These are phyloP conservation scores for Jaapia argillacea DNA, from an alignment of 768 basidiomycete genomes.

Conservation along the genomic window DNA sequence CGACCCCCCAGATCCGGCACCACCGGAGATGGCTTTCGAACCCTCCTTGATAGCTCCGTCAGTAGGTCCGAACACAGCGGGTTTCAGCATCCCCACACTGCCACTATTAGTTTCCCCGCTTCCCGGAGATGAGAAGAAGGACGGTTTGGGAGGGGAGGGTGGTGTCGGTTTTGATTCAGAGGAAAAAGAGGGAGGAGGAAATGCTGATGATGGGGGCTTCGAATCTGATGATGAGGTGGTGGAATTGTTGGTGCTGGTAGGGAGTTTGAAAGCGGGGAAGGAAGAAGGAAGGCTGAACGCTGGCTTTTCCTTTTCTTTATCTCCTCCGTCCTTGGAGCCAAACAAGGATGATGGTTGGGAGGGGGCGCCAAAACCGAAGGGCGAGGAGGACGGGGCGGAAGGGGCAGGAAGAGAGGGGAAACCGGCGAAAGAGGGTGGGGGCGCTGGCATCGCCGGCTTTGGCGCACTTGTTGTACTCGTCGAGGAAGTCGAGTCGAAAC, in stretches of 20 bases:
- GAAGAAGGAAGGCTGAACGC: not conserved
- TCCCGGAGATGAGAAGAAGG: not conserved
- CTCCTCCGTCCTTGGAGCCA: not conserved
- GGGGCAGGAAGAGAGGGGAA: conserved; percentile 18
- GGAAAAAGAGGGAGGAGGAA: too few relatives aligned
- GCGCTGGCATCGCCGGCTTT: conserved; percentile 22
- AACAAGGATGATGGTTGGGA: conserved; percentile 5
- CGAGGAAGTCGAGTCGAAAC: not conserved
- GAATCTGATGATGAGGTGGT: too few relatives aligned
- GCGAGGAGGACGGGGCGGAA: too few relatives aligned
- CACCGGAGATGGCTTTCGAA: too few relatives aligned
- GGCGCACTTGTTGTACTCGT: conserved; percentile 1
- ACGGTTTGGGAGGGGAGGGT: not conserved
- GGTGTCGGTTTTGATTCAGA: not conserved
- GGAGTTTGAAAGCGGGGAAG: not conserved
- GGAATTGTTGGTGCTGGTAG: too few relatives aligned
- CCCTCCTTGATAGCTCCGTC: too few relatives aligned
- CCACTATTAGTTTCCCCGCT: too few relatives aligned
- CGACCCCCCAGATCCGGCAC: too few relatives aligned
- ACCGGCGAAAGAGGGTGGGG: conserved; percentile 27
- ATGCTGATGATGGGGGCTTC: too few relatives aligned
- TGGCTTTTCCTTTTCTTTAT: too few relatives aligned
- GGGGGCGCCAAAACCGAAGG: conserved; percentile 15
- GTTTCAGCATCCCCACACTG: too few relatives aligned
- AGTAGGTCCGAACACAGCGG: too few relatives aligned